Conservation (phyloP, 331 rosid species). For the Malus hybrid region DNA sequence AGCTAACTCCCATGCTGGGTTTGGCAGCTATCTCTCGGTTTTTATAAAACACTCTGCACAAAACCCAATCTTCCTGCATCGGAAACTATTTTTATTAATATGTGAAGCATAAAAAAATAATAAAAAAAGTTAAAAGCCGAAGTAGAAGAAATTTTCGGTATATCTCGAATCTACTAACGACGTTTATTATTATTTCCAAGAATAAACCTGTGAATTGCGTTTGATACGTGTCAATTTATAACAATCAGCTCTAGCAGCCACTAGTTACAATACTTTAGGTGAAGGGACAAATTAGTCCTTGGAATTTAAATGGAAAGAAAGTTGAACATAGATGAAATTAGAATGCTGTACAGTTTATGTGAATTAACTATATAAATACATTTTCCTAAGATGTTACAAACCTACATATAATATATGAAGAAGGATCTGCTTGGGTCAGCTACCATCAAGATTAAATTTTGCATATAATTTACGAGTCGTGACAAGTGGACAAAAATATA, state of each 20-base stretch:
- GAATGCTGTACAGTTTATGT: slow-evolving; percentile 16
- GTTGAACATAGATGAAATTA: background rate
- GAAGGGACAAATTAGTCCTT: background rate
- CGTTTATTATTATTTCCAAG: too few relatives aligned
- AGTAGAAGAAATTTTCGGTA: too few relatives aligned
- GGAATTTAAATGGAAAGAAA: background rate
- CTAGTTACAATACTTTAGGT: background rate
- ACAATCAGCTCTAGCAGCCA: background rate
- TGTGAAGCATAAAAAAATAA: background rate
- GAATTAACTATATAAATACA: slow-evolving; percentile 7
- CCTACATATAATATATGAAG: slow-evolving; percentile 10
- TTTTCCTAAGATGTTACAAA: slow-evolving; percentile 2
- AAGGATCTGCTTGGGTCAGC: slow-evolving; percentile 49
- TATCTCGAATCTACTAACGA: too few relatives aligned
- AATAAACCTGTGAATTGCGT: background rate
- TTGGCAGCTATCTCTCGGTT: slow-evolving; percentile 41
- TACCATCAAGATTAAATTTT: background rate
- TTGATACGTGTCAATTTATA: background rate
- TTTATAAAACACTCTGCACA: slow-evolving; percentile 70
- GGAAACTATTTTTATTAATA: background rate
- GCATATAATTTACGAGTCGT: slow-evolving; percentile 4
- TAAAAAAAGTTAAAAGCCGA: too few relatives aligned
- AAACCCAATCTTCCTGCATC: slow-evolving; percentile 79
- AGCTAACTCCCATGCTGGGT: slow-evolving; percentile 38
- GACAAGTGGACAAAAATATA: background rate